Conservation (phyloP, 306 rosid genomes). For the Vigna nakashimae region DNA sequence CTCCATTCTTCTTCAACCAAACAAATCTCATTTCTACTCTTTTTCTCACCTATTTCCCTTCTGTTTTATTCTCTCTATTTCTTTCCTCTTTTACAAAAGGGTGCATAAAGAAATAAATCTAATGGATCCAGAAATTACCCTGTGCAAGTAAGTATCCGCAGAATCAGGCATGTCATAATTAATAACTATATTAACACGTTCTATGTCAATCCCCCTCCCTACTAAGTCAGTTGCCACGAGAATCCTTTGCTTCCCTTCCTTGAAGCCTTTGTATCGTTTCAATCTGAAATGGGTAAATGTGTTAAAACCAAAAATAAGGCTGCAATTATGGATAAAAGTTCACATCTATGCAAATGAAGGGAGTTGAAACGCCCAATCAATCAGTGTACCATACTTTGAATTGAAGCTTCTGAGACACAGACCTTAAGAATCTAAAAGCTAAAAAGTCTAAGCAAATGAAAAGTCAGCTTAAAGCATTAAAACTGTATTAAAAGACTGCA, state of each 20-base stretch:
- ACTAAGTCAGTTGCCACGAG: conserved; percentile 87
- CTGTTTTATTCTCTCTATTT: too few relatives aligned
- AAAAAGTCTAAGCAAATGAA: neutral
- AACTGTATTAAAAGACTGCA: neutral
- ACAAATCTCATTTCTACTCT: too few relatives aligned
- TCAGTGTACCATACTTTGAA: neutral
- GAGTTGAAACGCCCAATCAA: neutral
- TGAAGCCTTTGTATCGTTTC: conserved; percentile 81
- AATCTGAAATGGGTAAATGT: conserved; percentile 51
- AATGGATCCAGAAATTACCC: conserved; percentile 51
- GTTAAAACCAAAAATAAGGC: neutral
- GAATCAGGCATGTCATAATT: conserved; percentile 88
- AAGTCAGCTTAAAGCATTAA: neutral
- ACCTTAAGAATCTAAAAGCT: neutral
- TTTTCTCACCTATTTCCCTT: too few relatives aligned
- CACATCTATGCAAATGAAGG: conserved; percentile 7
- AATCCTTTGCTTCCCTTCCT: conserved; percentile 82
- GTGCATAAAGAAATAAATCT: neutral
- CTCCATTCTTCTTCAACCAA: too few relatives aligned
- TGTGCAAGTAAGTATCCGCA: conserved; percentile 76
- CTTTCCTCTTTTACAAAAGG: too few relatives aligned
- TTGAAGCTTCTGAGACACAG: conserved; percentile 1
- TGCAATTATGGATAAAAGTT: conserved; percentile 1
- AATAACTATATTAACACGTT: conserved; percentile 83
- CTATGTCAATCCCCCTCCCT: conserved; percentile 86